Conservation (phyloP, 495 filamentous ascomycete species). For the Penicillium tannophilum region DNA sequence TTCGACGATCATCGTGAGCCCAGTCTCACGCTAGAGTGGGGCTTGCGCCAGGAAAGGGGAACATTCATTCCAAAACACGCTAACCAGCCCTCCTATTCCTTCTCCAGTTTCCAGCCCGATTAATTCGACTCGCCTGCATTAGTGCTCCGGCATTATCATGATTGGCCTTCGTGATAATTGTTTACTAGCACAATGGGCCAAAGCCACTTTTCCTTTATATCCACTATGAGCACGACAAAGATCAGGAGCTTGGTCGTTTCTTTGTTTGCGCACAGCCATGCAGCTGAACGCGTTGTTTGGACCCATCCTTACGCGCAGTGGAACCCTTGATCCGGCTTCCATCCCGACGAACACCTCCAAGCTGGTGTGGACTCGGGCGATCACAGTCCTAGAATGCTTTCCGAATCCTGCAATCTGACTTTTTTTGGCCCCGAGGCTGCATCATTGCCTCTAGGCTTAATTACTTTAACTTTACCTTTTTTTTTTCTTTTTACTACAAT, state of each 20-base stretch:
- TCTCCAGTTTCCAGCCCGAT: slow-evolving; percentile 17
- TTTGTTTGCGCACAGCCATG: slow-evolving; percentile 2
- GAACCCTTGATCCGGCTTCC: slow-evolving; percentile 17
- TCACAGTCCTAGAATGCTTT: slow-evolving; percentile 10
- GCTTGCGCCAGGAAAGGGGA: slow-evolving; percentile 18
- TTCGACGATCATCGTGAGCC: slow-evolving; percentile 31
- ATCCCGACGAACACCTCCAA: slow-evolving; percentile 28
- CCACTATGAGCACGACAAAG: slow-evolving; percentile 3
- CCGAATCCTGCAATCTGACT: too few species aligned
- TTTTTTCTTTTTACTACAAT: not conserved
- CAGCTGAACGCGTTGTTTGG: slow-evolving; percentile 22
- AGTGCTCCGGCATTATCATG: slow-evolving; percentile 7
- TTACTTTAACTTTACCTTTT: slow-evolving; percentile 7
- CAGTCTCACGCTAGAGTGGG: slow-evolving; percentile 24
- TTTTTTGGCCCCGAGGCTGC: not conserved
- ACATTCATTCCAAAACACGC: slow-evolving; percentile 28
- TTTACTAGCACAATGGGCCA: slow-evolving; percentile 3
- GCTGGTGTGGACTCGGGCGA: slow-evolving; percentile 12
- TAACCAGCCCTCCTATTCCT: slow-evolving; percentile 21
- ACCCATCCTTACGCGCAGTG: slow-evolving; percentile 20
- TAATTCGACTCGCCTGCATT: slow-evolving; percentile 21
- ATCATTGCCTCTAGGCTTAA: not conserved
- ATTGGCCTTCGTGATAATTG: slow-evolving; percentile 18
- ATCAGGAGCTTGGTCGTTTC: slow-evolving; percentile 1
- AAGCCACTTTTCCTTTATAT: not conserved